phyloP scores from a whole-genome alignment of 2,329 filamentous ascomycete species.

The Alternaria sp. region DNA sequence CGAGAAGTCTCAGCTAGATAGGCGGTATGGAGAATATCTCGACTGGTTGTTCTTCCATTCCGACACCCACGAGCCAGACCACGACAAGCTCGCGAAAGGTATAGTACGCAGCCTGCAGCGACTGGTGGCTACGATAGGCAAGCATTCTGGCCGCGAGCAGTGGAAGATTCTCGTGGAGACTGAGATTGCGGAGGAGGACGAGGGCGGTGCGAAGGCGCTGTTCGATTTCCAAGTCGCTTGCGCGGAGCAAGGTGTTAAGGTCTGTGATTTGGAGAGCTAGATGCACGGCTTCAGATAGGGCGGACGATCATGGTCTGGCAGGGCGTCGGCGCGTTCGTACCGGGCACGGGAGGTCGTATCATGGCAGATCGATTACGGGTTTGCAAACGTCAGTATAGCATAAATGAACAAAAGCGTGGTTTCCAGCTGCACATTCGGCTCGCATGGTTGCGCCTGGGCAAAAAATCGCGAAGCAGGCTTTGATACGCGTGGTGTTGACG shows the following conservation, averaged over 20 bases:
- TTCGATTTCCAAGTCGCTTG: neutral
- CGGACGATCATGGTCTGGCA: neutral
- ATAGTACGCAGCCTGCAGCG: neutral
- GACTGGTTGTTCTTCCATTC: constrained; percentile 4
- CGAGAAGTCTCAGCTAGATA: neutral
- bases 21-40: neutral
- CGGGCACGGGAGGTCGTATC: neutral
- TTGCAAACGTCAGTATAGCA: neutral
- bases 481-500: neutral
- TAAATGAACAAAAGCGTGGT: neutral
- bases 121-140: neutral
- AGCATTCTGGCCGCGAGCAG: neutral
- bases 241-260: neutral
- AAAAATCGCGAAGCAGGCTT: neutral
- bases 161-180: constrained; percentile 9
- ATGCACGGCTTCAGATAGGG: neutral
- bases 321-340: neutral
- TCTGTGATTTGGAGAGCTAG: neutral
- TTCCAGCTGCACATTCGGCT: neutral
- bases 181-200: neutral
- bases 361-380: neutral
- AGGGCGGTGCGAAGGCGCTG: neutral
- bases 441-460: neutral
- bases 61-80: neutral
- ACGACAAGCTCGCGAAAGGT: constrained; percentile 1